Evolutionary conservation across 768 basidiomycete genomes (phyloP).

Genomic region (Boletales sp.): DNA sequence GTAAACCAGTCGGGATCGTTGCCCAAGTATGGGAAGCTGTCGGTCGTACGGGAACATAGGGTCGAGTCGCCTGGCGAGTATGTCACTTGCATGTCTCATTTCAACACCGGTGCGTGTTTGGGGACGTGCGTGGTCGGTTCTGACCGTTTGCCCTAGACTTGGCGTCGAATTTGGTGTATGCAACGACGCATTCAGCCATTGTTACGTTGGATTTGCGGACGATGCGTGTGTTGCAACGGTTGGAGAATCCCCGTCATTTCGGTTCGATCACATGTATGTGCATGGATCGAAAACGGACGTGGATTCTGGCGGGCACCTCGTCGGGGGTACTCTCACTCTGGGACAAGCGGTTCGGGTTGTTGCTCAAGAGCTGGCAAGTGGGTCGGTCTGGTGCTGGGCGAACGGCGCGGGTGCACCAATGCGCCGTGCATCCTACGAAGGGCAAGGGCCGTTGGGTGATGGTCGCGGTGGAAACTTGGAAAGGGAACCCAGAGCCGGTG

Average conservation of each 20-base stretch:
- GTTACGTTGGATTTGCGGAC: constrained; percentile 79
- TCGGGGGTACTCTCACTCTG: constrained; percentile 84
- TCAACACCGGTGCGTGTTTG: constrained; percentile 56
- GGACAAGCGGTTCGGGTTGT: constrained; percentile 92
- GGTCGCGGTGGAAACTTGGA: constrained; percentile 66
- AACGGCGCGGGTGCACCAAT: constrained; percentile 64
- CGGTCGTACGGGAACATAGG: constrained; percentile 77
- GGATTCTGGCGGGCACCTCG: constrained; percentile 87
- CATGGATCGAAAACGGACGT: constrained; percentile 77
- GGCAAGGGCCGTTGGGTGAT: constrained; percentile 90
- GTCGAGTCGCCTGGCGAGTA: constrained; percentile 73
- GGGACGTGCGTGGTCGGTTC: neutral
- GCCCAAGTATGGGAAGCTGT: constrained; percentile 81
- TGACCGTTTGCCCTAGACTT: constrained; percentile 43
- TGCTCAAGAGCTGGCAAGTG: constrained; percentile 85
- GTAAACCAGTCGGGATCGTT: constrained; percentile 60
- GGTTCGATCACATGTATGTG: constrained; percentile 87
- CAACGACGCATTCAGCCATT: constrained; percentile 78
- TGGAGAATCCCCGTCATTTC: constrained; percentile 82
- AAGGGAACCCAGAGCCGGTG: constrained; percentile 35
- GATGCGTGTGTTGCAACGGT: constrained; percentile 69
- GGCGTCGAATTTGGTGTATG: constrained; percentile 80
- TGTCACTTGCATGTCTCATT: constrained; percentile 81
- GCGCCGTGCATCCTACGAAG: constrained; percentile 78
- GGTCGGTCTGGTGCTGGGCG: constrained; percentile 51